These are phyloP conservation scores for Neltuma alba DNA, from an alignment of 306 rosid genomes.

Conservation along the genomic window DNA sequence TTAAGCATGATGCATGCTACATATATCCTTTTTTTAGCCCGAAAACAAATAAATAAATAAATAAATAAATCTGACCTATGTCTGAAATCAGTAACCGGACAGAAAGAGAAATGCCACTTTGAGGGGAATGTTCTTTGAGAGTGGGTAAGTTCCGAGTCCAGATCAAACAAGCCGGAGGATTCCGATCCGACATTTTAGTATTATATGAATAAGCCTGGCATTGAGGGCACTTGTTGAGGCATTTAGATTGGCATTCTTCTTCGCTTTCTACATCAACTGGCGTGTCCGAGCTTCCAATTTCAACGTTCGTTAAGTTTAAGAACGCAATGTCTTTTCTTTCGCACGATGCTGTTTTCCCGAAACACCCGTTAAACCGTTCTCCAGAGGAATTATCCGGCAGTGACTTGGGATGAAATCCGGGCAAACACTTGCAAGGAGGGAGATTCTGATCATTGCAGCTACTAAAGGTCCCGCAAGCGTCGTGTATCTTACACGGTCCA, in stretches of 20 bases:
- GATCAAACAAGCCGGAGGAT: background rate
- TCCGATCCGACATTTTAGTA: background rate
- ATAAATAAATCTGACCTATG: slow-evolving; percentile 45
- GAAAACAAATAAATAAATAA: background rate
- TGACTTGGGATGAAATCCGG: slow-evolving; percentile 30
- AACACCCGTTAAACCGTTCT: slow-evolving; percentile 29
- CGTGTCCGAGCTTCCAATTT: background rate
- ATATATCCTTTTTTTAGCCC: background rate
- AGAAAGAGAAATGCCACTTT: background rate
- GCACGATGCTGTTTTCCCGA: background rate
- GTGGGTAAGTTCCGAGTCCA: slow-evolving; percentile 33
- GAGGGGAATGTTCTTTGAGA: slow-evolving; percentile 30
- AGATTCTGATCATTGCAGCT: slow-evolving; percentile 18
- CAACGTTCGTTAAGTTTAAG: slow-evolving; percentile 32
- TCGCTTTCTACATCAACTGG: accelerated
- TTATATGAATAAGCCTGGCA: slow-evolving; percentile 52
- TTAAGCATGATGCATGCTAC: background rate
- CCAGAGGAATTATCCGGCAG: background rate
- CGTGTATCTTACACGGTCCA: slow-evolving; percentile 3
- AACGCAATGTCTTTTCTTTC: background rate
- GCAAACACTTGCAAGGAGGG: slow-evolving; percentile 44
- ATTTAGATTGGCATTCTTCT: slow-evolving; percentile 21
- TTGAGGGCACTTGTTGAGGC: background rate
- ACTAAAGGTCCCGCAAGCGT: slow-evolving; percentile 46
- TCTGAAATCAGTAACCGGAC: slow-evolving; percentile 29